A percentile compares a stretch with the other conserved stretches of the same genome.
Evolutionary conservation across 768 basidiomycete genomes (phyloP).

Genomic region (Polyporus arcularius): DNA sequence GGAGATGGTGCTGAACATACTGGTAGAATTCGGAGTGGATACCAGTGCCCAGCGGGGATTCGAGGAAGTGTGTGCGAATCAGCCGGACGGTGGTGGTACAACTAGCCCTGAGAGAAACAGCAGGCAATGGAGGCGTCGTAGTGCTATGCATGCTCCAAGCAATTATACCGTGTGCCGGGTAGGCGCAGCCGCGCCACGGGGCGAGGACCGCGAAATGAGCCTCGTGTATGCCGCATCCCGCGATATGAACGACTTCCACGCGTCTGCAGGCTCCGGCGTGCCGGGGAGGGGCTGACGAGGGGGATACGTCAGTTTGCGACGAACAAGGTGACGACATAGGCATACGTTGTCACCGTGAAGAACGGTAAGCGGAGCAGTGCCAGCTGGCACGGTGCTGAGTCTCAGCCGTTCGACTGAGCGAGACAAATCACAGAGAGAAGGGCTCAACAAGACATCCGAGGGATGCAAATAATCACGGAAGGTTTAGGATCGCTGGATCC

Average conservation of each 20-base stretch:
- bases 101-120: not conserved
- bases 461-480: too few relatives aligned
- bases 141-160: not conserved
- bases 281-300: not conserved
- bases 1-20: conserved; percentile 20
- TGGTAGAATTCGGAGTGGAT: not conserved
- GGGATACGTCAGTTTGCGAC: not conserved
- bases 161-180: conserved; percentile 5
- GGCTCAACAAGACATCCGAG: too few relatives aligned
- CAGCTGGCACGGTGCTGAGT: too few relatives aligned
- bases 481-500: too few relatives aligned
- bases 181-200: conserved; percentile 9
- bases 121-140: not conserved
- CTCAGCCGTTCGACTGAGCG: too few relatives aligned
- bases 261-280: conserved; percentile 1
- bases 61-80: too few relatives aligned
- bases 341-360: not conserved
- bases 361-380: not conserved
- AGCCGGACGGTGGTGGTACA: not conserved
- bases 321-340: not conserved
- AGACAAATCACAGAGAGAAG: too few relatives aligned
- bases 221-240: conserved; percentile 5
- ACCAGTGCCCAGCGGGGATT: not conserved
- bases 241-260: conserved; percentile 7
- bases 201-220: conserved; percentile 7